phyloP scores from a whole-genome alignment of 1,284 basidiomycete species.

The Apiotrichum domesticum region DNA sequence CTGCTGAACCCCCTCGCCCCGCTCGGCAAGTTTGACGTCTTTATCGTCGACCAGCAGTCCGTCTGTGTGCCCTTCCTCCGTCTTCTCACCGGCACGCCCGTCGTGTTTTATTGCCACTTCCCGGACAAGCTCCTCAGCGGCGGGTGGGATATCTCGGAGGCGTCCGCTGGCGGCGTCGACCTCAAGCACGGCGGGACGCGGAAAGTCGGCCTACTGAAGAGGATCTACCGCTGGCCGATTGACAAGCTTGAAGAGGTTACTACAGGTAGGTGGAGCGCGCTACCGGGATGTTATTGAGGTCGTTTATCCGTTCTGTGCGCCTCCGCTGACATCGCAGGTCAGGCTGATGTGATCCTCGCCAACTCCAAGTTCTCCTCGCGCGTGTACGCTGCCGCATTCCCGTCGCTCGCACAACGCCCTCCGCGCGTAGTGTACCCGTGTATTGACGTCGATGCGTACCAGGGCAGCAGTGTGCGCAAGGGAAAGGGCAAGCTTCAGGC shows the following conservation, averaged over 20 bases:
- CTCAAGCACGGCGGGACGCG: conserved; percentile 58
- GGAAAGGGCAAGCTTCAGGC: conserved; percentile 37
- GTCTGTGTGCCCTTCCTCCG: conserved; percentile 82
- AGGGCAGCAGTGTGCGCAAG: conserved; percentile 30
- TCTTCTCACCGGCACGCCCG: conserved; percentile 60
- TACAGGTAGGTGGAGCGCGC: conserved; percentile 58
- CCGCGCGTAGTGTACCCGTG: conserved; percentile 86
- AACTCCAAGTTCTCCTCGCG: conserved; percentile 86
- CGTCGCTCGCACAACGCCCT: conserved; percentile 54
- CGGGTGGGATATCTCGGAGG: conserved; percentile 40
- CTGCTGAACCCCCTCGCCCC: conserved; percentile 38
- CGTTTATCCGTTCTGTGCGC: no score
- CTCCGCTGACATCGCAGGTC: conserved; percentile 50
- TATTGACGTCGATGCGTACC: conserved; percentile 72
- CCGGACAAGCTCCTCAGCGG: conserved; percentile 78
- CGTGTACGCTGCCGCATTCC: conserved; percentile 72
- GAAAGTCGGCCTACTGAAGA: conserved; percentile 55
- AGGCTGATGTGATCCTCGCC: conserved; percentile 82
- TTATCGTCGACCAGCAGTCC: conserved; percentile 90
- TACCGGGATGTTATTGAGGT: not conserved
- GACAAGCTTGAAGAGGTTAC: conserved; percentile 85
- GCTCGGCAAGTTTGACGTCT: conserved; percentile 62
- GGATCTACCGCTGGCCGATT: conserved; percentile 78
- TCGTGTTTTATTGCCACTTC: conserved; percentile 97
- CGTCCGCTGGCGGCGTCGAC: conserved; percentile 49